Evolutionary conservation across 139 green algal genomes (phyloP).

Genomic region (Diplosphaera chodatii): DNA sequence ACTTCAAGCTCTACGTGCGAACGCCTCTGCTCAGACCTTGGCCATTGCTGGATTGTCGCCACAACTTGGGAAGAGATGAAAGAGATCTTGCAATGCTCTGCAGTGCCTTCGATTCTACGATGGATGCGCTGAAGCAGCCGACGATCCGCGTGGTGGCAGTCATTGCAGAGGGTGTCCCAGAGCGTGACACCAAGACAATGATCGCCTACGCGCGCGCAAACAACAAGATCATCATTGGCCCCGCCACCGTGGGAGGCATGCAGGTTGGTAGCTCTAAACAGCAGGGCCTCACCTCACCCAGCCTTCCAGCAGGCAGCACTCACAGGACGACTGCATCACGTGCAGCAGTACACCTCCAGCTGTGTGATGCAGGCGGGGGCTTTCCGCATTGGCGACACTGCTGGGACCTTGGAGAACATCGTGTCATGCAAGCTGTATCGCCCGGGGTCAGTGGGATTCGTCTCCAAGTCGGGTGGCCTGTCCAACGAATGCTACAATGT

Average conservation of each 20-base stretch:
- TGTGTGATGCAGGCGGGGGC: conserved; percentile 88
- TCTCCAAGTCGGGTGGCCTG: conserved; percentile 91
- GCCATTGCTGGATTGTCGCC: too few species aligned
- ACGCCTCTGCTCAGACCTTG: too few species aligned
- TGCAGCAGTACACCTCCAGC: too few species aligned
- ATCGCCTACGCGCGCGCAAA: conserved; percentile 68
- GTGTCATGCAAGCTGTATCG: conserved; percentile 88
- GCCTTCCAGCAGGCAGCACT: too few species aligned
- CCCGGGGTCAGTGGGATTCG: conserved; percentile 86
- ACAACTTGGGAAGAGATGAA: too few species aligned
- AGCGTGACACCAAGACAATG: conserved; percentile 84
- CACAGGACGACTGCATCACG: too few species aligned
- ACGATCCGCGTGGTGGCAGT: conserved; percentile 83
- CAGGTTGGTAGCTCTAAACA: conserved; percentile 57
- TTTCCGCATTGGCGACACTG: conserved; percentile 95
- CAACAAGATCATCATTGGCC: conserved; percentile 92
- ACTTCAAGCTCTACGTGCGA: too few species aligned
- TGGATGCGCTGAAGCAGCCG: conserved; percentile 79
- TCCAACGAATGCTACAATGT: conserved; percentile 97
- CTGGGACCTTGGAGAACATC: conserved; percentile 94
- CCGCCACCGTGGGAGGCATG: conserved; percentile 87
- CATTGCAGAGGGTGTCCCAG: conserved; percentile 92
- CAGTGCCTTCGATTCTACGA: conserved; percentile 78
- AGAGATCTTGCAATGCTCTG: too few species aligned
- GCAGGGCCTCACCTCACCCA: too few species aligned